Percentiles rank a stretch among this genome's conserved stretches.
Evolutionary conservation across 78 protist species (phyloP).

Genomic region (Emiliania huxleyi): DNA sequence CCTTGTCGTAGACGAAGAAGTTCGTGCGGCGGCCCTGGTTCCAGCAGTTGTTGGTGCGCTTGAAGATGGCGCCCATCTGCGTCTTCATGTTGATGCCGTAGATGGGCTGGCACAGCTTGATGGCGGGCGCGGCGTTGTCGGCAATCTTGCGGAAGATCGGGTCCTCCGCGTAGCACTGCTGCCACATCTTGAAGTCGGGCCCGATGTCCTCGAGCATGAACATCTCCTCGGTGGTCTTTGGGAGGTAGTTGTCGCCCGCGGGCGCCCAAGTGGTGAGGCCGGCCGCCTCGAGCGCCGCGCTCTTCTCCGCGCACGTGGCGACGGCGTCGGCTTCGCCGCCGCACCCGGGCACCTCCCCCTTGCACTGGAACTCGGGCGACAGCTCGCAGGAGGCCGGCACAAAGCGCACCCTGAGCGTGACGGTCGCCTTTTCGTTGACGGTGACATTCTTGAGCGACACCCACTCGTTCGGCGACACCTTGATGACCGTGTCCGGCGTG

Average conservation of each 20-base stretch:
- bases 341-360: neutral
- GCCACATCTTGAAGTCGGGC: neutral
- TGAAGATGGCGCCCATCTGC: neutral
- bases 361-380: neutral
- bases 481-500: too few relatives aligned
- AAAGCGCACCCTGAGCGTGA: neutral
- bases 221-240: neutral
- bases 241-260: neutral
- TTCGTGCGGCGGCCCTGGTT: neutral
- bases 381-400: neutral
- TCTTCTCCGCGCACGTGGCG: neutral
- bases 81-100: neutral
- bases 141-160: neutral
- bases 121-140: neutral
- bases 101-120: neutral
- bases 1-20: neutral
- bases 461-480: too few relatives aligned
- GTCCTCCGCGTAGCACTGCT: neutral
- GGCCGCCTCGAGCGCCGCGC: neutral
- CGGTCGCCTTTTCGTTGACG: too few relatives aligned
- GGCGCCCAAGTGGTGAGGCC: neutral
- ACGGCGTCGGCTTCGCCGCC: neutral
- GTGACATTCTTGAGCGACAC: too few relatives aligned
- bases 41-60: neutral
- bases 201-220: neutral